Conservation (phyloP, 768 basidiomycete species). For the Amanita rimosa region DNA sequence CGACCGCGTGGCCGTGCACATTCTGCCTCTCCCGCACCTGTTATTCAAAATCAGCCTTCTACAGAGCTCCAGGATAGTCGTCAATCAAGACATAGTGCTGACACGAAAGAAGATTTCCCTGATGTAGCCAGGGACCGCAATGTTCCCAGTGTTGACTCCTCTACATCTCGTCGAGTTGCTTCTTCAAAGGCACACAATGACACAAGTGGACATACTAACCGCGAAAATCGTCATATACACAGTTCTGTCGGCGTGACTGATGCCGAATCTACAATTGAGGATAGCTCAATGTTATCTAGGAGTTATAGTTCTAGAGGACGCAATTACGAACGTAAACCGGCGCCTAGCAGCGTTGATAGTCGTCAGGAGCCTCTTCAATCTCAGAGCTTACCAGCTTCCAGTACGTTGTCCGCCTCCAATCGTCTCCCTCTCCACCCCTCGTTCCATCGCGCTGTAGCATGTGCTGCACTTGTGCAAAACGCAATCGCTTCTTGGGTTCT, state of each 20-base stretch:
- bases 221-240: background rate
- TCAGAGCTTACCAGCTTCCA: slow-evolving; percentile 30
- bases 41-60: background rate
- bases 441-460: slow-evolving; percentile 15
- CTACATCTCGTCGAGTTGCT: background rate
- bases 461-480: slow-evolving; percentile 7
- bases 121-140: background rate
- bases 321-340: slow-evolving; percentile 19
- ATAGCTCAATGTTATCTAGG: slow-evolving; percentile 12
- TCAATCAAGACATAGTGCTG: slow-evolving; percentile 5
- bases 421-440: slow-evolving; percentile 26
- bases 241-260: background rate
- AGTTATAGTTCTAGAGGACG: slow-evolving; percentile 17
- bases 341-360: slow-evolving; percentile 13
- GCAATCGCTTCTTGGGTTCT: slow-evolving; percentile 12
- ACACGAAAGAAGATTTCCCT: background rate
- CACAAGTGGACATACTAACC: slow-evolving; percentile 3
- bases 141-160: background rate
- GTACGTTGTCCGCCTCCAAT: slow-evolving; percentile 57
- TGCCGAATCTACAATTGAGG: slow-evolving; percentile 9
- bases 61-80: background rate
- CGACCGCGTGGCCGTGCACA: background rate
- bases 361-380: slow-evolving; percentile 18
- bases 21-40: slow-evolving; percentile 1
- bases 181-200: background rate